These are phyloP conservation scores for Cucumis melo DNA, from an alignment of 306 rosid genomes.

Conservation along the genomic window DNA sequence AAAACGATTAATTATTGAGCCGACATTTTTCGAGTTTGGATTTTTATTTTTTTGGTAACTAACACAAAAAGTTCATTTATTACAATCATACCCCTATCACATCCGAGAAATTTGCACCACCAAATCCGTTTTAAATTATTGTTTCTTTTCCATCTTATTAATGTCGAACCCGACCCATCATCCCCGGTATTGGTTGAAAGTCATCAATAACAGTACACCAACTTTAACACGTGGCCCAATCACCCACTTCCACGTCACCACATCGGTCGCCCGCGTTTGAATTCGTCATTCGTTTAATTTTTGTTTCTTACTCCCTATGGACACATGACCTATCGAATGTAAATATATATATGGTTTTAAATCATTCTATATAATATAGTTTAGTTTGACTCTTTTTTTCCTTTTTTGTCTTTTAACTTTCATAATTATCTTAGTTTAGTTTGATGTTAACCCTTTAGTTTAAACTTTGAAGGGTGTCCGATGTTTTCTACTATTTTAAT, in stretches of 20 bases:
- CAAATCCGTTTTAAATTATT: neutral
- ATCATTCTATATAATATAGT: neutral
- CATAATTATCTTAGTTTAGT: neutral
- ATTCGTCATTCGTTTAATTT: neutral
- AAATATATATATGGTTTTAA: neutral
- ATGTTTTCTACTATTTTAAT: neutral
- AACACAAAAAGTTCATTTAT: neutral
- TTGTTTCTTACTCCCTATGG: neutral
- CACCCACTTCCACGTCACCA: neutral
- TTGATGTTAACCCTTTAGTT: neutral
- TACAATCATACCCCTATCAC: slow-evolving; percentile 1
- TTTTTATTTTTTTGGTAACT: neutral
- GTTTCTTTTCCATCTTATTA: neutral
- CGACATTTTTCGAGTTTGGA: neutral
- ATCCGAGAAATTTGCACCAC: neutral
- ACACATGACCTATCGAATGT: neutral
- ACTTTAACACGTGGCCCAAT: neutral
- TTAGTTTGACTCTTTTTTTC: neutral
- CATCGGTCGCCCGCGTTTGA: neutral
- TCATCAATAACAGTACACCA: neutral
- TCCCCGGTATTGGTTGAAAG: neutral
- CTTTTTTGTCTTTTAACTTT: neutral
- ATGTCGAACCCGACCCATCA: neutral
- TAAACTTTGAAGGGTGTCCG: neutral
- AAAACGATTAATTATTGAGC: neutral